phyloP scores from a whole-genome alignment of 192 early-diverging fungal genomes.

The Backusella parvicylindrica region DNA sequence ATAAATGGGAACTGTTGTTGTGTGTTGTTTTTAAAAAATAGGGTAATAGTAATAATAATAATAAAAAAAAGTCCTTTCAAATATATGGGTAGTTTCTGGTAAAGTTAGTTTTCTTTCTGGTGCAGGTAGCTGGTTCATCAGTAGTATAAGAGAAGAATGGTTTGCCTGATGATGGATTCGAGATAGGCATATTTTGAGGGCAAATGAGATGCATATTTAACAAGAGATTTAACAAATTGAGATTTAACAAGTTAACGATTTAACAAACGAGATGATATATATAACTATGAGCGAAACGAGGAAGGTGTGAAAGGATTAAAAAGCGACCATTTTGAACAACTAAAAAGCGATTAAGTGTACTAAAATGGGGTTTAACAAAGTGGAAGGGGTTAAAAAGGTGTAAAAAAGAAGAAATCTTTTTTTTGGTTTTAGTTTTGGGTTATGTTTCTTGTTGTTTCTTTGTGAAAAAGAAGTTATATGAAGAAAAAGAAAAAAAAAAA shows the following conservation, averaged over 20 bases:
- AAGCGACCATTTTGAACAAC: constrained; percentile 11
- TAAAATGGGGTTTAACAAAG: background rate
- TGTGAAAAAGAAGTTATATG: background rate
- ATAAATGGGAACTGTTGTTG: background rate
- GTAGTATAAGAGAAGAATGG: constrained; percentile 39
- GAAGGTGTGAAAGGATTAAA: background rate
- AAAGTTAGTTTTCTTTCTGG: constrained; percentile 28
- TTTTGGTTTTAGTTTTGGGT: too few relatives aligned
- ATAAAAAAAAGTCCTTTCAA: background rate
- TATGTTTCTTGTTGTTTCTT: background rate
- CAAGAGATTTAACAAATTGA: constrained; percentile 15
- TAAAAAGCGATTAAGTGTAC: background rate
- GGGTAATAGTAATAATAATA: background rate
- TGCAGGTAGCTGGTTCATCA: constrained; percentile 35
- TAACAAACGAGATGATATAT: constrained; percentile 8
- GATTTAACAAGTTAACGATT: background rate
- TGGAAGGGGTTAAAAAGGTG: background rate
- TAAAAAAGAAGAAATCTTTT: background rate
- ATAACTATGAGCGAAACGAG: background rate
- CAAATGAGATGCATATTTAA: constrained; percentile 3
- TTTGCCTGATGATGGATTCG: constrained; percentile 10
- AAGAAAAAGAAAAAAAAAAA: background rate
- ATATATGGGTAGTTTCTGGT: background rate
- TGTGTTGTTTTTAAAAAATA: background rate
- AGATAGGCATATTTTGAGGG: constrained; percentile 1